Conservation (phyloP, 75 land plant genomes). For the Picea glauca region DNA sequence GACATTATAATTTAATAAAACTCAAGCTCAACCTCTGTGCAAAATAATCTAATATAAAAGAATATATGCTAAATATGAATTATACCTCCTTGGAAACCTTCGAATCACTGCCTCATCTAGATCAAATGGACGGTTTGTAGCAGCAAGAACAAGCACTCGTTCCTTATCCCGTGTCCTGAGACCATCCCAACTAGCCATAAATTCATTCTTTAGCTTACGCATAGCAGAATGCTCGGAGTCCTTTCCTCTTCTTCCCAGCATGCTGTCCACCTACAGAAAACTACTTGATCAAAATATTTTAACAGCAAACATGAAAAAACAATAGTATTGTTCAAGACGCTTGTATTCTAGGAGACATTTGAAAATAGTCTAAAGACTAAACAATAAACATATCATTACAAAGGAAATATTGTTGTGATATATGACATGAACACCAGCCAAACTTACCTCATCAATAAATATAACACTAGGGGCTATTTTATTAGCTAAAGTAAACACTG, state of each 20-base stretch:
- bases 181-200: constrained; percentile 57
- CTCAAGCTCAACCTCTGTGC: not conserved
- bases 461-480: constrained; percentile 53
- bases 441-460: constrained; percentile 42
- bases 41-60: not conserved
- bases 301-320: not conserved
- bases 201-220: constrained; percentile 56
- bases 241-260: constrained; percentile 52
- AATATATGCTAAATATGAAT: not conserved
- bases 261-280: constrained; percentile 27
- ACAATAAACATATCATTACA: not conserved
- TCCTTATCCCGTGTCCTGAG: constrained; percentile 44
- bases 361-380: not conserved
- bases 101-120: constrained; percentile 56
- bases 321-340: not conserved
- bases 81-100: constrained; percentile 47
- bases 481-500: constrained; percentile 49
- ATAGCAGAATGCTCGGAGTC: constrained; percentile 49
- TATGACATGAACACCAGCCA: not conserved
- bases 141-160: constrained; percentile 43
- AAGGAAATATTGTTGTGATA: not conserved
- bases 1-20: not conserved
- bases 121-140: constrained; percentile 56
- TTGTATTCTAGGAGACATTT: not conserved
- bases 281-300: not conserved